Evolutionary conservation across 768 basidiomycete species (phyloP).

Genomic region (Trametes cubensis): DNA sequence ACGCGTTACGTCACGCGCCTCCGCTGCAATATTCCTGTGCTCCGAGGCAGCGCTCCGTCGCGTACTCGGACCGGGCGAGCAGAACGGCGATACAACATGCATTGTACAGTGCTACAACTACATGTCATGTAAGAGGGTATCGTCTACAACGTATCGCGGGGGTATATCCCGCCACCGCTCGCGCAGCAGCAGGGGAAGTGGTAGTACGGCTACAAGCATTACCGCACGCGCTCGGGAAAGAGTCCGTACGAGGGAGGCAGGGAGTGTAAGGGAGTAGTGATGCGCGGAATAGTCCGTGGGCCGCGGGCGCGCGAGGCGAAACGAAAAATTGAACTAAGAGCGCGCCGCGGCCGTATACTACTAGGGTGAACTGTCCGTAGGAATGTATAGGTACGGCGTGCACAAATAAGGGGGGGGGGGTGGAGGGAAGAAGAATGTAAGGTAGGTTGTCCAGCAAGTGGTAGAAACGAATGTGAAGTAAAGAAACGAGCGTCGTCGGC

Average conservation of each 20-base stretch:
- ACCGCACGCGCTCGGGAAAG: constrained; percentile 12
- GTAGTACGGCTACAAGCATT: constrained; percentile 22
- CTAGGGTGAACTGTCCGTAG: constrained; percentile 6
- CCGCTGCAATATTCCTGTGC: neutral
- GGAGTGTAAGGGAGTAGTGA: constrained; percentile 24
- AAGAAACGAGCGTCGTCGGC: constrained; percentile 6
- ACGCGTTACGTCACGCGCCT: constrained; percentile 22
- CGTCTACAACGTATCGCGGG: constrained; percentile 15
- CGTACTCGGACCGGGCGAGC: no score
- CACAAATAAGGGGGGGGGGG: no score
- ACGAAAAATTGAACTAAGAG: constrained; percentile 10
- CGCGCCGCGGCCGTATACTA: constrained; percentile 17
- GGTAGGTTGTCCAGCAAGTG: constrained; percentile 31
- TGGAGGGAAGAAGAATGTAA: no score
- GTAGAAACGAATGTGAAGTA: constrained; percentile 7
- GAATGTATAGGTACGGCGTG: no score
- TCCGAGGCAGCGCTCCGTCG: no score
- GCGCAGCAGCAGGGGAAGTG: neutral
- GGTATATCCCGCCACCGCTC: neutral
- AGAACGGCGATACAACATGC: constrained; percentile 12
- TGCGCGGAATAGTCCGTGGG: constrained; percentile 17
- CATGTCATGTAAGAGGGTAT: constrained; percentile 6
- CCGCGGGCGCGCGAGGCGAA: constrained; percentile 5
- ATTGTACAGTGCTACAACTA: constrained; percentile 19
- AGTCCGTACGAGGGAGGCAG: constrained; percentile 15